Evolutionary conservation across 2,329 filamentous ascomycete species (phyloP).

Genomic region (Raffaelea ambrosiae): DNA sequence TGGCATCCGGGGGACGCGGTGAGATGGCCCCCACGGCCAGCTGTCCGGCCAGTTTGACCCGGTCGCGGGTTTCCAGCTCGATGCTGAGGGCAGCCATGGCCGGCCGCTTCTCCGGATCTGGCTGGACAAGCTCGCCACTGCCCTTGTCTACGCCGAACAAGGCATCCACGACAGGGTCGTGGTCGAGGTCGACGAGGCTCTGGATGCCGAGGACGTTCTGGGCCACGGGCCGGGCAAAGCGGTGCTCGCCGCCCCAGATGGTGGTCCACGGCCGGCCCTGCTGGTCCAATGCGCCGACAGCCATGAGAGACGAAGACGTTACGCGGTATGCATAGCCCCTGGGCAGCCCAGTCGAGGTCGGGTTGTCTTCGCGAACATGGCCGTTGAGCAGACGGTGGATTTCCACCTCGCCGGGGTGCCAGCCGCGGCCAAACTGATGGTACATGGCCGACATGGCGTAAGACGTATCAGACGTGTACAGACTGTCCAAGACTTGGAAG

Average conservation of each 20-base stretch:
- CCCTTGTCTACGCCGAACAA: constrained; percentile 40
- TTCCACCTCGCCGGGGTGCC: constrained; percentile 57
- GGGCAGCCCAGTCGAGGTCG: constrained; percentile 56
- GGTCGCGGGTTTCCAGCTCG: constrained; percentile 58
- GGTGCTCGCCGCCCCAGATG: constrained; percentile 65
- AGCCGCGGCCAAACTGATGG: constrained; percentile 26
- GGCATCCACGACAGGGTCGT: constrained; percentile 63
- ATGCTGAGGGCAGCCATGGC: constrained; percentile 47
- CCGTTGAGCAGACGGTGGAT: constrained; percentile 54
- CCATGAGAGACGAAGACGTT: constrained; percentile 56
- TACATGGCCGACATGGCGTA: constrained; percentile 1
- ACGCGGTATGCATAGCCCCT: constrained; percentile 53
- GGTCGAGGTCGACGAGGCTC: constrained; percentile 46
- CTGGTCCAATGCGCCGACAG: constrained; percentile 63
- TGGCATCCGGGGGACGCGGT: constrained; percentile 19
- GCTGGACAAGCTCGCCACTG: constrained; percentile 29
- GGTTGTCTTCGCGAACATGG: constrained; percentile 49
- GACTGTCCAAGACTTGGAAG: too few species aligned
- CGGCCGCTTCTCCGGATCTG: constrained; percentile 28
- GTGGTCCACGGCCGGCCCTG: constrained; percentile 65
- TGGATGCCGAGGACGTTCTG: constrained; percentile 56
- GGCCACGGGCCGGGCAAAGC: constrained; percentile 57
- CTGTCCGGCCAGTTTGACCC: constrained; percentile 65
- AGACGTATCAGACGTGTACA: too few species aligned
- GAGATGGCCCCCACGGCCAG: constrained; percentile 56